These are phyloP conservation scores for Fusarium oxysporum DNA, from an alignment of 2,329 filamentous ascomycete species.

Conservation along the genomic window DNA sequence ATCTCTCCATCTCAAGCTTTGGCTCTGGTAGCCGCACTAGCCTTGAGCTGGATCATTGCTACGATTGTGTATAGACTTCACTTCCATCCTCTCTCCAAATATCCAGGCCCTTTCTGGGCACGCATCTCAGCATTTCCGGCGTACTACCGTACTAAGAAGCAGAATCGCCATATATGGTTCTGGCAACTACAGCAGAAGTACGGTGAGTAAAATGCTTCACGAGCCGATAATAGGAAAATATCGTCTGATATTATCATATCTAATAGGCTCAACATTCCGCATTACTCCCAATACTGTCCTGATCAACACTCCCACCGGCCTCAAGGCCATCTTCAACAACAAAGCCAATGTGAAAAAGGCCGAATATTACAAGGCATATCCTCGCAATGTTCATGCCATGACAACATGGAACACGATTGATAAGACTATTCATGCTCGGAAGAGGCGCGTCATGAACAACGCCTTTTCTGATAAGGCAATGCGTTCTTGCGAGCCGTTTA, in stretches of 20 bases:
- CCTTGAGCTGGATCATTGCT: neutral
- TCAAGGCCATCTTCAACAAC: constrained; percentile 32
- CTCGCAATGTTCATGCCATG: constrained; percentile 20
- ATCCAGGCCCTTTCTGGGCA: constrained; percentile 67
- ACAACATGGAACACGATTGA: constrained; percentile 33
- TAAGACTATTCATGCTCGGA: constrained; percentile 23
- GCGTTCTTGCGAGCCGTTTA: constrained; percentile 14
- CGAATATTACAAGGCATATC: constrained; percentile 35
- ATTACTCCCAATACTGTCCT: constrained; percentile 28
- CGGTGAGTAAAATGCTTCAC: constrained; percentile 12
- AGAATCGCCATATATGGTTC: constrained; percentile 35
- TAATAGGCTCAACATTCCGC: constrained; percentile 31
- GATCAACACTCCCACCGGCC: constrained; percentile 31
- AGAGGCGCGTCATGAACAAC: constrained; percentile 25
- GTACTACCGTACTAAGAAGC: constrained; percentile 24
- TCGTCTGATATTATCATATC: neutral
- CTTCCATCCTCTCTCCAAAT: constrained; percentile 63
- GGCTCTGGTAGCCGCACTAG: neutral
- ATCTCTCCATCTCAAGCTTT: neutral
- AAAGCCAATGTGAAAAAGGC: constrained; percentile 37
- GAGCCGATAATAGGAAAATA: neutral
- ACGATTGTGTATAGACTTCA: constrained; percentile 44
- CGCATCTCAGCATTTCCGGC: constrained; percentile 50
- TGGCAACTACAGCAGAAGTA: constrained; percentile 30
- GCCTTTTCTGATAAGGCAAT: constrained; percentile 34